Evolutionary conservation across 1,284 basidiomycete genomes (phyloP), one percentile per base, ranked within the genome.

Genomic region (Tilletia horrida): DNA sequence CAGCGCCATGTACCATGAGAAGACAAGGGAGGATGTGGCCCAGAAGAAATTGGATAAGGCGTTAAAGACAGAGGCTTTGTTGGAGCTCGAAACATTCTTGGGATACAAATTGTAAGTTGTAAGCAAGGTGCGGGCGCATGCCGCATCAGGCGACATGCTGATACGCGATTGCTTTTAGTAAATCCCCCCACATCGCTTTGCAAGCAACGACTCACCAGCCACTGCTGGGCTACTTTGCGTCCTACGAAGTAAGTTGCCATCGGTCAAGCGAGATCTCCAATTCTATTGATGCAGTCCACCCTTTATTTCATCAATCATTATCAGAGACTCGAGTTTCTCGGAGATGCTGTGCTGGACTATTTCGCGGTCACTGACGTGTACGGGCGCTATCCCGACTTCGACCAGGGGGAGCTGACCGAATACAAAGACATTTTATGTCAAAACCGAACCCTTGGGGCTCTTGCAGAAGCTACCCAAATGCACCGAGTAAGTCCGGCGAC

Each of bases 241-340:
- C 64, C 4, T 78, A 77, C 63, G 61, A 62, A 42, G 61, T 62
- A 27, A 40, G 55, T 31, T 3, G 16, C 8, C 21, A 18, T 21
- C 11, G 11, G 35, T 40, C 6, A 4, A 40, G 35, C 4, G 4
- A 40, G 35, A 40, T 40, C 6, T 11, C 4, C 11, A 11, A 4
- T 40, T 11, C 35, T 40, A 57, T 18, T 25, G 11, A 57, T 18
- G 11, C 8, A 57, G n/a, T n/a, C n/a, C n/a, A n/a, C n/a, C n/a
- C 11, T 40, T 40, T 40, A 4, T 40, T 40, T 11, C 35, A 40
- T 40, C 6, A 4, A 40, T 40, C 29, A 16, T 14, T 40, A 42
- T 21, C 72, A 78, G 64, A 66, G 76, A 6, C 66, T 78, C 14
- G 76, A 77, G 62, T 78, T 77, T 52, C 59, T 78, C 1, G 76